Conservation (phyloP, 2,329 filamentous ascomycete species). For the Samsoniella hepiali region DNA sequence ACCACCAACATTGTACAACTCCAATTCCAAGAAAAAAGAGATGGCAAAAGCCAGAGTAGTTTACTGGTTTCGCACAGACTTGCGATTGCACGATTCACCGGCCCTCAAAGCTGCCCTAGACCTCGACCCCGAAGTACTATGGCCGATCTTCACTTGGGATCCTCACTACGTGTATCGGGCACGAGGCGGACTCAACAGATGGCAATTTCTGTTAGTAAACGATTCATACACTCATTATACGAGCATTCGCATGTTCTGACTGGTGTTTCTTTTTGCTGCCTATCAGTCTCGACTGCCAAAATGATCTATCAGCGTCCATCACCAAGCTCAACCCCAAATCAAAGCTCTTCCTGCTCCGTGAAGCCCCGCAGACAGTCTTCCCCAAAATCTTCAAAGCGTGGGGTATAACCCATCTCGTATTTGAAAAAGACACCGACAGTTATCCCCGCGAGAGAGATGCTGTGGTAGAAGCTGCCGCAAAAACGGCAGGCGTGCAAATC, state of each 20-base stretch:
- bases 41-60: conserved; percentile 50
- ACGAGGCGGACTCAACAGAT: conserved; percentile 68
- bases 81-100: conserved; percentile 74
- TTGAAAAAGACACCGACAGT: conserved; percentile 74
- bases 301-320: conserved; percentile 64
- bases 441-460: conserved; percentile 66
- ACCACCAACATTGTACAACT: background rate
- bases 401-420: conserved; percentile 72
- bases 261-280: background rate
- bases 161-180: conserved; percentile 75
- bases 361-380: conserved; percentile 67
- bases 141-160: conserved; percentile 78
- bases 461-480: conserved; percentile 55
- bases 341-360: conserved; percentile 68
- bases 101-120: conserved; percentile 69
- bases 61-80: conserved; percentile 77
- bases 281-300: conserved; percentile 65
- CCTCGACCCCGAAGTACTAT: conserved; percentile 64
- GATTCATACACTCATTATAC: background rate
- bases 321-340: conserved; percentile 66
- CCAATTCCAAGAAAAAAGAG: no score
- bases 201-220: conserved; percentile 60
- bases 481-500: conserved; percentile 64
- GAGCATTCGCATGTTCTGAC: background rate
- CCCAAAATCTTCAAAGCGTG: conserved; percentile 71